Base-by-base conservation (phyloP, 768 basidiomycete genomes). In the Tricholoma saponaceum region DNA sequence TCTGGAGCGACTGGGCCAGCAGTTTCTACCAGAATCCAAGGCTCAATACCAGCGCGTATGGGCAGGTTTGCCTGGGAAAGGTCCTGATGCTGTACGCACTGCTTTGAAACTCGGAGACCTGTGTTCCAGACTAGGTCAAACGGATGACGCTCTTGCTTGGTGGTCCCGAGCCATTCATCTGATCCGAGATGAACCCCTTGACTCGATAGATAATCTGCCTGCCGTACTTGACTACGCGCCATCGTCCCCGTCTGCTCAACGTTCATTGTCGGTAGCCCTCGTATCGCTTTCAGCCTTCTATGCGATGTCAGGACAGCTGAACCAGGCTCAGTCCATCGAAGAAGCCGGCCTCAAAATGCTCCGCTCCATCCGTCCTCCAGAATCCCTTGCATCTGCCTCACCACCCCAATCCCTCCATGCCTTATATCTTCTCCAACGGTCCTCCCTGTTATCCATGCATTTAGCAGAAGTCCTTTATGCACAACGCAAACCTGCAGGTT, bases 221-320 rank as follows among this genome's bases (percentile, higher is more conserved):
- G 64, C 72, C 23, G 52, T 81, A 33, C 77, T 83, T 22, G 59
- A 62, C 12, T 57, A 65, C 1, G 57, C 71, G 10, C 86, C 87
- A 35, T 68, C 78, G 57, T 84, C 85, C 54, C 87, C 88, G 41
- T 73, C 77, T 46, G 80, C 78, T 22, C 89, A 91, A 65, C 79
- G 90, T 55, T 80, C 81, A 25, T 68, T 89, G 50, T 74, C 80
- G 0, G 83, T 82, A 22, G 74, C 81, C 12, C 74, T 91, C 3
- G 81, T 89, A 6, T 87, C 89, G n/a, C 67, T 88, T 22, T 92
- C 90, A 20, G 85, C 86, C 4, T 81, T 79, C 63, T 86, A 86
- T 65, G 84, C 89, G 14, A 83, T 79, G 22, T 77, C 83, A 2
- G 80, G 83, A 13, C 75, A 81, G 54, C 70, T 89, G 13, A 65